Base-by-base conservation (phyloP, 192 early-diverging fungal species). In the Phycomyces nitens region DNA sequence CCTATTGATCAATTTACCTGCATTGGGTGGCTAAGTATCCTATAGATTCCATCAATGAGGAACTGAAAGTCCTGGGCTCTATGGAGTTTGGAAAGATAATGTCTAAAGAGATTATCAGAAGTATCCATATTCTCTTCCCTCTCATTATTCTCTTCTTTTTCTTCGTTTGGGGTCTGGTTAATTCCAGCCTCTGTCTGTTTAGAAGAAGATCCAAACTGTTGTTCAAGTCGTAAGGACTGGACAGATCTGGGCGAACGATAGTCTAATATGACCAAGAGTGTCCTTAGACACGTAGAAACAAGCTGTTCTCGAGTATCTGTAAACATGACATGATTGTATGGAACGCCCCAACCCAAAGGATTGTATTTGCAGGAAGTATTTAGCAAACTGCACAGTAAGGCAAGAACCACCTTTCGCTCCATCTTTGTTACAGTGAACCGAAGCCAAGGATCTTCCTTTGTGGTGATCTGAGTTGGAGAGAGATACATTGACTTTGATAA, bases 301-400 rank as follows among this genome's bases (percentile, higher is more conserved):
- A 93, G 77, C 29, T 84, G 80, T 68, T 97, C 94, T 16, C 80
- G 68, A 0, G 87, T 77, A 64, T 95, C 90, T 5, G 81, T 75
- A 56, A 89, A 86, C 53, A 93, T 58, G 8, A 91, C 79, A 70
- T 93, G 89, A 63, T 93, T 91, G 79, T 92, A 97, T 27, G 92
- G 92, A 20, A 91, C 76, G 5, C 84, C 87, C 92, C 92, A 95
- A 21, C 92, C 90, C 21, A 89, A 76, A 8, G 90, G 88, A 66
- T 94, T 89, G 62, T 93, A 92, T 44, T 86, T 85, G 4, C 88
- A 70, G 1, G 85, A 83, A 0, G 92, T 94, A 64, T 97, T 97
- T 23, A 95, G 53, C 39, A 95, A 69, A 65, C 92, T 94, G 75
- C 93, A 95, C n/a, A 94, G 80, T 54, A 95, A 68, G 9, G 88